Evolutionary conservation across 805 yeast genomes (phyloP).

Genomic region (Wickerhamomyces sydowiorum): DNA sequence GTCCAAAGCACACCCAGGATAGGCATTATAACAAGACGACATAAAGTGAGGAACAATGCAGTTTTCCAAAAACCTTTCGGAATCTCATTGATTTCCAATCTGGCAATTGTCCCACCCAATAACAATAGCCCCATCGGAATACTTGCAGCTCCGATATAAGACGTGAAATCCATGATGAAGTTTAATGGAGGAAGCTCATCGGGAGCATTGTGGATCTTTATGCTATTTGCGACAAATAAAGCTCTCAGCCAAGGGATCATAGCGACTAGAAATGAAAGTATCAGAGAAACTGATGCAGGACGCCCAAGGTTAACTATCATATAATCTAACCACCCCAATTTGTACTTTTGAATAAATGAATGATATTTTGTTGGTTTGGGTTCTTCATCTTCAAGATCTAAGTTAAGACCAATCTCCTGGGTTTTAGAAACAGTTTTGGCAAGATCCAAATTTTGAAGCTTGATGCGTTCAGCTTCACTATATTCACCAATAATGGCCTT

Average conservation of each 20-base stretch:
- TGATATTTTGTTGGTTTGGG: conserved; percentile 6
- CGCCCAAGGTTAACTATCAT: conserved; percentile 47
- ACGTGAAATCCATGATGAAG: conserved; percentile 74
- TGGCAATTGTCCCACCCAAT: conserved; percentile 83
- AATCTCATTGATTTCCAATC: conserved; percentile 53
- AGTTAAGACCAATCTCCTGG: conserved; percentile 16
- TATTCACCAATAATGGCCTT: conserved; percentile 18
- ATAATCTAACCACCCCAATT: conserved; percentile 29
- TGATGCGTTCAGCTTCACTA: conserved; percentile 18
- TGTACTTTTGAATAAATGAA: conserved; percentile 20
- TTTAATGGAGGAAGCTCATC: conserved; percentile 80
- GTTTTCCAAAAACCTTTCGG: conserved; percentile 72
- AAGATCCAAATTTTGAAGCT: conserved; percentile 8
- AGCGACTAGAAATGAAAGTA: conserved; percentile 57
- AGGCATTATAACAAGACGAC: conserved; percentile 67
- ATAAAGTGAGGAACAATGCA: conserved; percentile 47
- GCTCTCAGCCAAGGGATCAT: conserved; percentile 88
- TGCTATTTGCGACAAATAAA: conserved; percentile 48
- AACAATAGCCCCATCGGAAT: conserved; percentile 83
- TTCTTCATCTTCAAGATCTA: conserved; percentile 2
- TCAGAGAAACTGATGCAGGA: conserved; percentile 70
- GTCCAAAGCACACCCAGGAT: conserved; percentile 69
- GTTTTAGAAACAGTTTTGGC: conserved; percentile 14
- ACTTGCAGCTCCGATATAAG: conserved; percentile 79
- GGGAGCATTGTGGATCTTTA: conserved; percentile 68